Base-by-base conservation (phyloP, 2,329 filamentous ascomycete species). In the Colletotrichum sp. region DNA sequence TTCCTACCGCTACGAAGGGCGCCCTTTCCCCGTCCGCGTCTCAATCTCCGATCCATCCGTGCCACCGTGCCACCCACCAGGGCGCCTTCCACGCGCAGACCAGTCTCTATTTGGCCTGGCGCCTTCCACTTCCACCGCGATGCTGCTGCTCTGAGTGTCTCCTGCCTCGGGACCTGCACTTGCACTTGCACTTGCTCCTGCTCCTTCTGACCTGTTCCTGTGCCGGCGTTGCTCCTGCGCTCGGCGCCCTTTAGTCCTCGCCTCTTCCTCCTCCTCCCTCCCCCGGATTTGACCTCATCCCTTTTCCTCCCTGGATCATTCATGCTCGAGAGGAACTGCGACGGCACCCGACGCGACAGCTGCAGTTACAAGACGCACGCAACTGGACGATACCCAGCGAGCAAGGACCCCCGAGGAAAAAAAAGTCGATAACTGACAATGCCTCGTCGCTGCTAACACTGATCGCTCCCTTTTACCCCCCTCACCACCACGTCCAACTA, bases 31-130 rank as follows among this genome's bases (percentile, higher is more conserved):
- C 32, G 67, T 68, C 68, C 68, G 68, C 68, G 57, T 70, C 57
- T 63, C 73, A 75, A 68, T 75, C 69, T 75, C 73, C 73, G 69
- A 73, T 73, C 36, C 73, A 72, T 75, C 73, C 73, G 73, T 72
- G 68, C 69, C 32, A 57, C 73, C 63, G 55, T 63, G 63, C 73
- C 73, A 75, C 34, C 43, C 43, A 21, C 43, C 43, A 52, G 43
- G 43, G 43, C 43, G 43, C 43, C 24, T 34, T 68, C 52, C 72
- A 64, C 32, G 57, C 68, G 30, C 67, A 32, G 28, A 60, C 34
- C 59, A 34, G 43, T 55, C 72, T 72, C 26, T 21, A 2, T 43
- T 61, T 24, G 55, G 68, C 26, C 57, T 70, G 68, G 68, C 57
- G 57, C 26, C 57, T 32, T 48, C 68, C 63, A 72, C 61, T n/a